Base-by-base conservation (phyloP, 2,329 filamentous ascomycete species). In the Monosporascus sp. region DNA sequence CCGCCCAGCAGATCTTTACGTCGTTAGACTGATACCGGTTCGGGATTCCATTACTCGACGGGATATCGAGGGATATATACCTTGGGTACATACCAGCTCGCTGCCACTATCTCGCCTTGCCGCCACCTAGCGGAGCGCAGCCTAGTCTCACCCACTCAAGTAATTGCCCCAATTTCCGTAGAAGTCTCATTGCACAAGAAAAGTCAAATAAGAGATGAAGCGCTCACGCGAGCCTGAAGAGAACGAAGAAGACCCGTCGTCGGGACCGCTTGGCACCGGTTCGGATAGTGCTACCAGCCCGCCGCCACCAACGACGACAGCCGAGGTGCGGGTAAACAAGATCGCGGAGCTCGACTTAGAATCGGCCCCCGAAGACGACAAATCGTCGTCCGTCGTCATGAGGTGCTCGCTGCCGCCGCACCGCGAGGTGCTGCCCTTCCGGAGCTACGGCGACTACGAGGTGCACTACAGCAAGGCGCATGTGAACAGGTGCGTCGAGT, bases 361-460 rank as follows among this genome's bases (percentile, higher is more conserved):
- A 35, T 35, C 11, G 4, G 11, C 11, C 5, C 3, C 11, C 31
- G 11, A 35, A 14, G 31, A 14, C 9, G 31, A 5, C 17, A 17
- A 41, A 6, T 41, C 38, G 7, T 41, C 38, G 7, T 19, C 38
- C 38, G 38, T 74, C 55, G 72, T 80, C 54, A 96, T 97, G 82
- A 83, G 78, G 71, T 97, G 93, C 74, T 84, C 82, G 20, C 77
- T 97, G 22, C 90, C 92, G 51, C 89, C 90, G 47, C 92, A 97
- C 71, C 79, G 76, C 60, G 81, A 87, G 55, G 77, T 84, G 2
- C 65, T 94, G 52, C 75, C 78, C 5, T 97, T 99, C 70, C 67
- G 75, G 24, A 85, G 85, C 0, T 91, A 91, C 65, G 80, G 85
- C 54, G 89, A 91, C 17, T 97, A 95, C 71, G 91, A 97, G 68